Evolutionary conservation across 1,284 basidiomycete genomes (phyloP), one percentile per base, ranked within the genome.

Genomic region (Cutaneotrichosporon sp.): DNA sequence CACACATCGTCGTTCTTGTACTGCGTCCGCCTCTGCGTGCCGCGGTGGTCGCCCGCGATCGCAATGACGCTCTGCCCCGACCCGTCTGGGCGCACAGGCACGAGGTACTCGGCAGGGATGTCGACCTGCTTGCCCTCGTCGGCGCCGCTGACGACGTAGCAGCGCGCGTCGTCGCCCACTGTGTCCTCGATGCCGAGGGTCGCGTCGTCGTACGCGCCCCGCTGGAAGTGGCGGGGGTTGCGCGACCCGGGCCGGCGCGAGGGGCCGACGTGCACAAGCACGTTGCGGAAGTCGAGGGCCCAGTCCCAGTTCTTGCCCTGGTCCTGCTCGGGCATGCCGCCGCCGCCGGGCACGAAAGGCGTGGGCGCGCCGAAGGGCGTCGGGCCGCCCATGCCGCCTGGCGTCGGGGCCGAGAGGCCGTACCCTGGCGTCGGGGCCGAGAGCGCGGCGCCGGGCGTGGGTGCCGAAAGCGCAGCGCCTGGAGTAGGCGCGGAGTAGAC

Each of bases 401-500:
- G 64, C 2, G 64, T 65, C 16, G 54, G 68, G 13, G 59, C 72
- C 0, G 59, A 64, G 49, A 52, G 54, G 3, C 25, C 60, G 16
- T 36, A 56, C 10, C 59, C 64, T 1, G 72, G 81, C 66, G 72
- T 84, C 68, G 68, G 80, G 64, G 66, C 78, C 27, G 76, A 69
- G 61, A 75, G 71, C 58, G 74, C 76, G 46, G 70, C 62, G 43
- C 78, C 79, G 6, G 81, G 83, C 7, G 81, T 83, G 7, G 78
- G 72, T 2, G 79, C 79, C 47, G 73, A 64, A 52, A 75, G 71
- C 58, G 74, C 75, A 46, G 70, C 62, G 46, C 77, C 79, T 3
- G 82, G 83, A 5, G 82, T 83, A 4, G 79, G 74, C 1, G 79
- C 79, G 46, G 74, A 65, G 54, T 77, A 79, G n/a, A n/a, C n/a